A percentile compares a stretch with the other conserved stretches of the same genome.
phyloP scores from a whole-genome alignment of 345 rosid species.

The Arabidopsis thaliana region TAIR10.1 NC_003076.8:17635501-17636000 shows the following conservation, averaged over 20 bases:
- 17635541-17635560: conserved; percentile 99
- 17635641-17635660: conserved; percentile 45
- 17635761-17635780: conserved; percentile 94
- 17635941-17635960: conserved; percentile 34
- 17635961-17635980: conserved; percentile 31
- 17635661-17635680: conserved; percentile 45
- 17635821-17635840: conserved; percentile 56
- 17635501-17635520: too few relatives aligned
- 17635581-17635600: conserved; percentile 95
- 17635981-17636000: conserved; percentile 13
- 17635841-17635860: conserved; percentile 47
- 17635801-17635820: conserved; percentile 66
- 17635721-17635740: conserved; percentile 78
- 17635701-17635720: conserved; percentile 49
- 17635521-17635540: conserved; percentile 37
- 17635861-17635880: conserved; percentile 18
- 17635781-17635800: conserved; percentile 93
- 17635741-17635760: conserved; percentile 91
- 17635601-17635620: conserved; percentile 79
- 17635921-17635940: conserved; percentile 44
- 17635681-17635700: conserved; percentile 52
- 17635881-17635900: background rate
- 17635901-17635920: conserved; percentile 37
- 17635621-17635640: conserved; percentile 67
- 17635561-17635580: conserved; percentile 97